phyloP scores from a whole-genome alignment of 257 asterid genomes.

The Ophiorrhiza pumila region DNA sequence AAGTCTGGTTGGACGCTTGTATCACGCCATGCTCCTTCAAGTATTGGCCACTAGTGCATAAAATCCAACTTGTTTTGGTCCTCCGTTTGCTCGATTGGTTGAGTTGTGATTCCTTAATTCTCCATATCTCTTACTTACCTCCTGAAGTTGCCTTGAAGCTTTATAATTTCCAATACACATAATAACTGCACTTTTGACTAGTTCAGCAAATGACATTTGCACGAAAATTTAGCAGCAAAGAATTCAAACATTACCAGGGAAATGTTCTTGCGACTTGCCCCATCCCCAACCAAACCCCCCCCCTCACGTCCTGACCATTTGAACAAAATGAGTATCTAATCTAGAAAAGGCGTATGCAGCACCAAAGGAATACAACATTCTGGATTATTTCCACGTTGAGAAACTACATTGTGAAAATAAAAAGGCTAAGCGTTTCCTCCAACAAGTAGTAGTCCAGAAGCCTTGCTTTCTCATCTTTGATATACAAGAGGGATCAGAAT shows the following conservation, averaged over 20 bases:
- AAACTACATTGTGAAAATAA: too few relatives aligned
- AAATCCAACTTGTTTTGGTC: not conserved
- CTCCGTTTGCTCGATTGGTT: not conserved
- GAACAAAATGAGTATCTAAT: not conserved
- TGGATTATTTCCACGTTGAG: too few relatives aligned
- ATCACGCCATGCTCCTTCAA: too few relatives aligned
- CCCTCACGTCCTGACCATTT: not conserved
- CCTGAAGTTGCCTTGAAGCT: too few relatives aligned
- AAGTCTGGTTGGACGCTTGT: too few relatives aligned
- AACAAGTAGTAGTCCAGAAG: too few relatives aligned
- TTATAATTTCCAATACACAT: not conserved
- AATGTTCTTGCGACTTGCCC: not conserved
- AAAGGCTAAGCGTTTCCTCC: too few relatives aligned
- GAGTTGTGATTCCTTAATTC: not conserved
- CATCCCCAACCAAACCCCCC: not conserved
- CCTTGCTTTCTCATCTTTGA: conserved; percentile 4
- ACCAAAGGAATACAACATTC: too few relatives aligned
- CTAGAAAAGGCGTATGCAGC: not conserved
- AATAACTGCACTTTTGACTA: not conserved
- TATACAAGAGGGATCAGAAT: conserved; percentile 1
- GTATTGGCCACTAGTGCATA: not conserved
- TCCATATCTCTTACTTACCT: not conserved
- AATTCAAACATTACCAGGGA: not conserved
- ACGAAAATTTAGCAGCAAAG: not conserved
- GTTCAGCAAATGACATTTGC: not conserved